A percentile compares a stretch with the other conserved stretches of the same genome.
Conservation (phyloP, 192 early-diverging fungal species). For the Podila verticillata region DNA sequence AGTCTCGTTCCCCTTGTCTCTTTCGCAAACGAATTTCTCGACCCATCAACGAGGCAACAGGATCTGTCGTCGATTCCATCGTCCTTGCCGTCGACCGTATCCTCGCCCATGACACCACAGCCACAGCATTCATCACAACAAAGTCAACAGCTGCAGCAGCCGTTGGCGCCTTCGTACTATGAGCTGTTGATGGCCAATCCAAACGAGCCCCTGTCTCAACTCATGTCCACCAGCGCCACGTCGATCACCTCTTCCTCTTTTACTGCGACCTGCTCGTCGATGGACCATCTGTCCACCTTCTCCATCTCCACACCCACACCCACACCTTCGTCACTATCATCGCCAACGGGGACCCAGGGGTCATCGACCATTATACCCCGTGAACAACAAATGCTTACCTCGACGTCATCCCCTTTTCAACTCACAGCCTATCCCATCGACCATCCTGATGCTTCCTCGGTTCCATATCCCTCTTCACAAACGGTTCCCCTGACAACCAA, state of each 20-base stretch:
- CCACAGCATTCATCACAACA: slow-evolving; percentile 4
- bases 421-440: not conserved
- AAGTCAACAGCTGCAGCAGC: slow-evolving; percentile 19
- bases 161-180: slow-evolving; percentile 17
- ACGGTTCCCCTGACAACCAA: slow-evolving; percentile 33
- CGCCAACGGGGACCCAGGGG: not conserved
- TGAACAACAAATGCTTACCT: slow-evolving; percentile 10
- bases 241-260: slow-evolving; percentile 1
- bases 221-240: slow-evolving; percentile 31
- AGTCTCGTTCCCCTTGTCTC: slow-evolving; percentile 11
- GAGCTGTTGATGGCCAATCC: slow-evolving; percentile 46
- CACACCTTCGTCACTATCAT: not conserved
- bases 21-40: slow-evolving; percentile 9
- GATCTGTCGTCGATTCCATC: slow-evolving; percentile 29
- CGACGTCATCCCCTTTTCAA: slow-evolving; percentile 2
- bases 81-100: not conserved
- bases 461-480: not conserved
- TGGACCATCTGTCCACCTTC: slow-evolving; percentile 12
- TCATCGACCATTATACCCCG: not conserved
- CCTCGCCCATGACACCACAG: slow-evolving; percentile 11
- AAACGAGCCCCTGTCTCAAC: slow-evolving; percentile 38
- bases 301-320: not conserved
- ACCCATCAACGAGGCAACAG: slow-evolving; percentile 4
- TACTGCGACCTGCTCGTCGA: not conserved
- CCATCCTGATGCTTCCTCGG: not conserved